Conservation (phyloP, 129 eudicot genomes). For the Artemisia annua region DNA sequence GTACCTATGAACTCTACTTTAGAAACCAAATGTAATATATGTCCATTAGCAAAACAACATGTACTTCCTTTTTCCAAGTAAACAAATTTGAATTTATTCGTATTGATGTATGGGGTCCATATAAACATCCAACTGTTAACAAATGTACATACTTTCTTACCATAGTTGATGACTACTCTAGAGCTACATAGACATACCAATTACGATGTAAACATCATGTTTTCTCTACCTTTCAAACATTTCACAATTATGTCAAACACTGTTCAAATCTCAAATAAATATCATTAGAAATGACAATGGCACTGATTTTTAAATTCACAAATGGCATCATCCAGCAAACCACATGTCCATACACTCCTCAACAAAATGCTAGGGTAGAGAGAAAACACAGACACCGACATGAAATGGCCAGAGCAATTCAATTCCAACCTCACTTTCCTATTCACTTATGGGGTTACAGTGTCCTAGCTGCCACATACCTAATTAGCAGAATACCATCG, state of each 20-base stretch:
- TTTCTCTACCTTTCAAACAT: neutral
- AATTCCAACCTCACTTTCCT: neutral
- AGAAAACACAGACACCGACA: too few species aligned
- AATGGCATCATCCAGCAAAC: neutral
- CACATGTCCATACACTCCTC: neutral
- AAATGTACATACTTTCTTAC: neutral
- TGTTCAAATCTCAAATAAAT: too few species aligned
- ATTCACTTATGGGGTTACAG: too few species aligned
- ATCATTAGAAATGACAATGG: neutral
- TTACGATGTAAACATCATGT: too few species aligned
- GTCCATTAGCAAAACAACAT: too few species aligned
- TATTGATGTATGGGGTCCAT: neutral
- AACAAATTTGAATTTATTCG: too few species aligned
- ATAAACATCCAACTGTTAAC: neutral
- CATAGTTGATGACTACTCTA: neutral
- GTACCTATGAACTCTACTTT: too few species aligned
- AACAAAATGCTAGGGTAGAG: too few species aligned
- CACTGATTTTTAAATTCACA: neutral
- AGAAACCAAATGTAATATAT: too few species aligned
- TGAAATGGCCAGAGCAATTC: neutral
- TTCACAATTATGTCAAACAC: neutral
- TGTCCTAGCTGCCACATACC: too few species aligned
- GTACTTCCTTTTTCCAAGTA: neutral
- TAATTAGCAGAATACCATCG: too few species aligned
- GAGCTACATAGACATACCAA: too few species aligned